Percentiles rank a stretch among this genome's conserved stretches.
Evolutionary conservation across 2,329 filamentous ascomycete species (phyloP).

Genomic region (Trichophyton equinum): DNA sequence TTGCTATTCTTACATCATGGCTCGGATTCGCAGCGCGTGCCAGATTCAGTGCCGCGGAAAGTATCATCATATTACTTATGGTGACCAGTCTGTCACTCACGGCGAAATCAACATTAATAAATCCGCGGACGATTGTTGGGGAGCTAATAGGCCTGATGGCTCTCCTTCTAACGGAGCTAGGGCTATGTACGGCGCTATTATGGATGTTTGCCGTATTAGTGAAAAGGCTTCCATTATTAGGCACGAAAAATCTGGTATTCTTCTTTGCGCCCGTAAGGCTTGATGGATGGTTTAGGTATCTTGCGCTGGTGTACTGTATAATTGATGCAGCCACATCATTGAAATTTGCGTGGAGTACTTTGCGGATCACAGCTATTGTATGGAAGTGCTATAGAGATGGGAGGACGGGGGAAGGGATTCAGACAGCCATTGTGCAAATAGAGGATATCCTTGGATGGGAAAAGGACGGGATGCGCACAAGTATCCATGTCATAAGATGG

Average conservation of each 20-base stretch:
- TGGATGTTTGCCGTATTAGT: neutral
- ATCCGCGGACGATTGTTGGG: neutral
- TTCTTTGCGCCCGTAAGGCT: neutral
- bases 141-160: neutral
- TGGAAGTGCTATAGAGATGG: neutral
- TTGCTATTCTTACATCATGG: neutral
- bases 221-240: neutral
- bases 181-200: neutral
- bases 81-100: neutral
- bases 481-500: neutral
- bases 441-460: neutral
- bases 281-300: neutral
- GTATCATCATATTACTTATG: neutral
- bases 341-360: neutral
- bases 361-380: neutral
- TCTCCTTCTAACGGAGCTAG: neutral
- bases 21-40: neutral
- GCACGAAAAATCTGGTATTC: neutral
- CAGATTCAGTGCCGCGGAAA: neutral
- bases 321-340: neutral
- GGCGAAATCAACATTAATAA: neutral
- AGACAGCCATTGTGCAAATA: neutral
- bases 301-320: neutral
- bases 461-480: neutral
- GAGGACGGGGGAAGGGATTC: neutral